A percentile compares a stretch with the other conserved stretches of the same genome.
These are phyloP conservation scores for Yamadazyma conglobata DNA, from an alignment of 1,139 yeast species.

Conservation along the genomic window DNA sequence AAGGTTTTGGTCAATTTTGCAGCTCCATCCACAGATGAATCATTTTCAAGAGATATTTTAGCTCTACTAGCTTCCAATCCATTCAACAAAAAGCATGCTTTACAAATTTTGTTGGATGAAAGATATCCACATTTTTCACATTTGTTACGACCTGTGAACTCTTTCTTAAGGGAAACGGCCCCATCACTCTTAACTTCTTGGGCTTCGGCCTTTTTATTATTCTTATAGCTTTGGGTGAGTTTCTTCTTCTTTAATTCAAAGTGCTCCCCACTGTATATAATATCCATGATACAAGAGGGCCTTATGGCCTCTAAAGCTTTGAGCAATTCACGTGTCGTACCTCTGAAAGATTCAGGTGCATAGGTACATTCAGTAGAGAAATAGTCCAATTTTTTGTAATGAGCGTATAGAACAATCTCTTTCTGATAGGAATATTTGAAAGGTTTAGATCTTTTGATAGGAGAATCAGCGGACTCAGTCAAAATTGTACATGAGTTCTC, in stretches of 20 bases:
- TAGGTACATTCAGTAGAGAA: slow-evolving; percentile 97
- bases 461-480: slow-evolving; percentile 76
- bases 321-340: slow-evolving; percentile 90
- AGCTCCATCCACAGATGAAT: slow-evolving; percentile 56
- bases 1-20: slow-evolving; percentile 65
- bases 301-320: slow-evolving; percentile 86
- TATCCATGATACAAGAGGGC: slow-evolving; percentile 92
- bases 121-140: slow-evolving; percentile 92
- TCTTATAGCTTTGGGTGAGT: slow-evolving; percentile 32
- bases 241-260: slow-evolving; percentile 62
- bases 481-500: slow-evolving; percentile 88
- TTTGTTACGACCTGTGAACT: slow-evolving; percentile 58
- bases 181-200: slow-evolving; percentile 60
- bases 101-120: slow-evolving; percentile 83
- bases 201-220: slow-evolving; percentile 26
- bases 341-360: slow-evolving; percentile 98
- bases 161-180: slow-evolving; percentile 42
- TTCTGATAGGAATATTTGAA: slow-evolving; percentile 94
- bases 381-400: slow-evolving; percentile 90
- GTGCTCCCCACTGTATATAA: slow-evolving; percentile 90
- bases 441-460: slow-evolving; percentile 89
- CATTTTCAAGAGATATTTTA: slow-evolving; percentile 50
- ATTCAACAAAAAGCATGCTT: slow-evolving; percentile 85
- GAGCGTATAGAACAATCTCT: slow-evolving; percentile 96
- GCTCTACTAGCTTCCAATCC: slow-evolving; percentile 81